Base-by-base conservation (phyloP, 495 filamentous ascomycete genomes). In the Penicillium diatomitis region DNA sequence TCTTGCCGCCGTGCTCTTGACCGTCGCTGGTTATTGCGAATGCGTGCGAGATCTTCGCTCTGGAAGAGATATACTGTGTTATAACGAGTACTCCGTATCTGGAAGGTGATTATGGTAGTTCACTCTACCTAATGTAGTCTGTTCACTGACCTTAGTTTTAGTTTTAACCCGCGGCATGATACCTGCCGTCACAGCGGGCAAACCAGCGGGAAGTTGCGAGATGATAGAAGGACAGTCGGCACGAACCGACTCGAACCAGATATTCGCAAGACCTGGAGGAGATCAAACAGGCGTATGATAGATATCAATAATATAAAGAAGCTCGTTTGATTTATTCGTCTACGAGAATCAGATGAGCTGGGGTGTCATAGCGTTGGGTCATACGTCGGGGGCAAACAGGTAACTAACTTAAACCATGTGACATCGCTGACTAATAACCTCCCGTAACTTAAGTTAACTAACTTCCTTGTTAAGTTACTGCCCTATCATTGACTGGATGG, bases 1-100 rank as follows among this genome's bases (percentile, higher is more conserved):
- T 87, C 81, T 68, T 83, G 86, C 41, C 78, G 75, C 28, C 83
- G 73, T 38, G 83, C 82, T 8, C 85, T 79, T 32, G 82, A 85
- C 37, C 82, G 79, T 38, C 85, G 74, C 57, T 88, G 85, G 66
- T 88, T 88, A 46, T 87, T 80, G 28, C 85, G 76, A 44, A 55
- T 55, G 43, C 56, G 52, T 41, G 37, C 8, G 37, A 38, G 37
- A 38, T 38, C 37, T 38, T 38, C 37, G 37, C 37, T 38, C 37
- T 38, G 37, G 37, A 38, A 38, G 37, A 38, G 37, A 38, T 38
- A 38, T 38, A 38, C 6, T 11, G 37, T 38, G 37, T 38, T 38
- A 38, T 38, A 38, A 38, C 37, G 37, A 38, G 37, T 2, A 38
- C 37, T 38, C 6, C 8, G 37, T 12, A 38, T 38, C 37, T 9